Evolutionary conservation across 2,329 filamentous ascomycete species (phyloP), one percentile per base, ranked within the genome.

Genomic region (Thelonectria discophora): DNA sequence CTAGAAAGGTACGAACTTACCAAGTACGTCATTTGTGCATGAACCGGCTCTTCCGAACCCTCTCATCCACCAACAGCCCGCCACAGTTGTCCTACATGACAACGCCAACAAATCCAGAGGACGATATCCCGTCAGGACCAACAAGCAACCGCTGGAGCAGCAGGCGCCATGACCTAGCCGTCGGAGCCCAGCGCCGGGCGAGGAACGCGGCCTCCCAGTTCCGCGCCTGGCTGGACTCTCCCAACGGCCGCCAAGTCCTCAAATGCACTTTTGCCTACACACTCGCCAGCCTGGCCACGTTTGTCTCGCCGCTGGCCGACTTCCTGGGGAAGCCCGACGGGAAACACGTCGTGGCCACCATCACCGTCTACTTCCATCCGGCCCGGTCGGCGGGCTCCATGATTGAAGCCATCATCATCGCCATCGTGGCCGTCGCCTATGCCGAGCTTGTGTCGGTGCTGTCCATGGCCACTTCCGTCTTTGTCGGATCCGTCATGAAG

Each of bases 311-410:
- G 2, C 82, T 97, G 46, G 88, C 92, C 10, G 80, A 83, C 5
- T 86, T 93, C 52, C 82, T 97, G 5, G 94, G 94, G 3, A 84
- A 89, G 61, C 91, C 93, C 66, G 94, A 97, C 77, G 93, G 93
- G 40, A 97, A 97, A 74, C 94, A 97, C 77, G 89, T 97, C 69
- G 93, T 97, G 51, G 93, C 93, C 34, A 97, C 94, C 1, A 88
- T 97, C 54, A 96, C 93, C 0, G 93, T 97, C 9, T 98, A 97
- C 73, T 98, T 97, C 71, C 94, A 97, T 74, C 93, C 94, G 1
- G 92, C 93, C 1, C 85, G 94, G 55, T 92, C 92, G 15, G 87
- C 89, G 9, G 94, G 94, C 0, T 95, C 92, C 64, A 97, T 97
- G 93, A 86, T 92, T 57, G 92, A 97, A 76, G 94, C 93, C 3